These are phyloP conservation scores for Acer campestre DNA, from an alignment of 345 rosid species.

Conservation along the genomic window DNA sequence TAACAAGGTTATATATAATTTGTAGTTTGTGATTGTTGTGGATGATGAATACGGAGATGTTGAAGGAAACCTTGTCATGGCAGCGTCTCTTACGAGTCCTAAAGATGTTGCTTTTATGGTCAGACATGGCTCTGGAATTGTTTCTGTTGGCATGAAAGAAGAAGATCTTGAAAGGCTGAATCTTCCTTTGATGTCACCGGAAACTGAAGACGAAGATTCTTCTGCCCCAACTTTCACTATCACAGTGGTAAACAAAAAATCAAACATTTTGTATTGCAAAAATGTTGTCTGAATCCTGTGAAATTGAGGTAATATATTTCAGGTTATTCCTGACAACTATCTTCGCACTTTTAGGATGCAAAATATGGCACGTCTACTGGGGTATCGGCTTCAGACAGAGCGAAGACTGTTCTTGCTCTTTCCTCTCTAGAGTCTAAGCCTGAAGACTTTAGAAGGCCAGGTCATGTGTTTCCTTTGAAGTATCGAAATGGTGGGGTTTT, in stretches of 20 bases:
- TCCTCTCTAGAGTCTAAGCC: constrained; percentile 60
- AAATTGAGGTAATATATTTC: neutral
- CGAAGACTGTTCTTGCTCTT: constrained; percentile 70
- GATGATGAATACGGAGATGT: constrained; percentile 76
- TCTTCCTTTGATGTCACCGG: constrained; percentile 84
- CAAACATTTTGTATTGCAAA: neutral
- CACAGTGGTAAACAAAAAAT: constrained; percentile 55
- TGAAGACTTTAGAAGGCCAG: constrained; percentile 79
- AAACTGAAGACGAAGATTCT: constrained; percentile 70
- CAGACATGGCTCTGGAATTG: constrained; percentile 79
- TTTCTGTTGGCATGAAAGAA: constrained; percentile 78
- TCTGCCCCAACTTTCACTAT: constrained; percentile 86
- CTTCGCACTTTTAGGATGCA: constrained; percentile 50
- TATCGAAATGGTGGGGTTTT: constrained; percentile 85
- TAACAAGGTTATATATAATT: neutral
- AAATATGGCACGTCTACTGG: constrained; percentile 69
- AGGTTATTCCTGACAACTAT: neutral
- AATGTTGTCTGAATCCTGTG: neutral
- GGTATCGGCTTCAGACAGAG: constrained; percentile 76
- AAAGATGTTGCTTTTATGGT: constrained; percentile 62
- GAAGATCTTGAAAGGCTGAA: constrained; percentile 74
- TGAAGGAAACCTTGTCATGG: constrained; percentile 84
- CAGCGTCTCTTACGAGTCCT: constrained; percentile 61
- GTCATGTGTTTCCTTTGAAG: constrained; percentile 90
- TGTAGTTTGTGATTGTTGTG: constrained; percentile 84